phyloP scores from a whole-genome alignment of 2,329 filamentous ascomycete genomes.

The Aureobasidium sp. region DNA sequence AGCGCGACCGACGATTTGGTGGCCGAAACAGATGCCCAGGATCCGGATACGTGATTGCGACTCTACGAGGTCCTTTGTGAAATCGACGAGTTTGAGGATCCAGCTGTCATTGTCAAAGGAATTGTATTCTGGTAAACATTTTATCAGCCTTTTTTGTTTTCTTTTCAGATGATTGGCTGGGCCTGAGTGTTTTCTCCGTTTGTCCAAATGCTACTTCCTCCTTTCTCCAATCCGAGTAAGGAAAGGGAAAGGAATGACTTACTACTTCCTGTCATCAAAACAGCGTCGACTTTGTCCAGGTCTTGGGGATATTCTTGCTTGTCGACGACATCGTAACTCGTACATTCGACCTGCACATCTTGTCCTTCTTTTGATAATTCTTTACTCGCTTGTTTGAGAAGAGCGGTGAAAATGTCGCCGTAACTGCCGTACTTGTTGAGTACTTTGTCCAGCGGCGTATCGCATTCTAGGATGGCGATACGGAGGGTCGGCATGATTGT shows the following conservation, averaged over 20 bases:
- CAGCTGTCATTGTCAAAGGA: constrained; percentile 68
- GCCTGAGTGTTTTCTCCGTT: background rate
- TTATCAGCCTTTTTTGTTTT: too few species aligned
- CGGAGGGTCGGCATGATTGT: constrained; percentile 43
- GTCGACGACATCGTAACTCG: constrained; percentile 63
- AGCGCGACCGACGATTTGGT: constrained; percentile 74
- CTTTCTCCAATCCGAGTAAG: background rate
- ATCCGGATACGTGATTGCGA: constrained; percentile 57
- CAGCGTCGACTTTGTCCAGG: constrained; percentile 68
- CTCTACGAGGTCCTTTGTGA: constrained; percentile 50
- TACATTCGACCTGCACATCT: constrained; percentile 48
- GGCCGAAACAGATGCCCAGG: constrained; percentile 81
- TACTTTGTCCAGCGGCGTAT: constrained; percentile 63
- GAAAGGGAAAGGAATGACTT: constrained; percentile 19
- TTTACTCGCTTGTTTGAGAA: constrained; percentile 45
- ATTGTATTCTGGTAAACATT: constrained; percentile 50
- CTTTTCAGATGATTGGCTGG: background rate
- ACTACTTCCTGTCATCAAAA: constrained; percentile 65
- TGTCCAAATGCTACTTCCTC: background rate
- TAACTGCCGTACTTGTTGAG: constrained; percentile 64
- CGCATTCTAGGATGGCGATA: constrained; percentile 83
- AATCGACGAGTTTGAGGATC: constrained; percentile 69
- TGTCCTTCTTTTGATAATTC: constrained; percentile 17
- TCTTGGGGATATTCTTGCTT: constrained; percentile 61
- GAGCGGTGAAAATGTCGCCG: constrained; percentile 52